Evolutionary conservation across 2,329 filamentous ascomycete genomes (phyloP).

Genomic region (Sclerotinia nivalis): DNA sequence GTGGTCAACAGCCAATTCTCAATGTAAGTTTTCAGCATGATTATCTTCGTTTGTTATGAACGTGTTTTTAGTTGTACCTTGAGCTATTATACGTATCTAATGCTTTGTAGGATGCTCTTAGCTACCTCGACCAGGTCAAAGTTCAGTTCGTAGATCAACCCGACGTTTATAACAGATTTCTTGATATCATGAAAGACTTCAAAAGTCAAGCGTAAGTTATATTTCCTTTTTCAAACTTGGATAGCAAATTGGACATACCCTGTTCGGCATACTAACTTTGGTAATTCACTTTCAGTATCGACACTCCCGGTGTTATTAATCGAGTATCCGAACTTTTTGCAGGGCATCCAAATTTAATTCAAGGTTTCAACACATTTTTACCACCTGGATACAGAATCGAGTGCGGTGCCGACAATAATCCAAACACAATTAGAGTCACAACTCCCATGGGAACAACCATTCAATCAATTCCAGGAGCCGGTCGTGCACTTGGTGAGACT

Average conservation of each 20-base stretch:
- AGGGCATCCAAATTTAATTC: constrained; percentile 90
- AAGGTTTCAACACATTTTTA: constrained; percentile 97
- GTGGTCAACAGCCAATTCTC: constrained; percentile 76
- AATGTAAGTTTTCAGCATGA: constrained; percentile 54
- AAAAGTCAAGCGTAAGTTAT: constrained; percentile 85
- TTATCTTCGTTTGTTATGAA: constrained; percentile 25
- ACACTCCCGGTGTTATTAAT: constrained; percentile 96
- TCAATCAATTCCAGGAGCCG: constrained; percentile 69
- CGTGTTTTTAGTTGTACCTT: neutral
- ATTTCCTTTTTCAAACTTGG: neutral
- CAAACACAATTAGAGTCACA: constrained; percentile 93
- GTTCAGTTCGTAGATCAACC: constrained; percentile 96
- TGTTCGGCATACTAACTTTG: neutral
- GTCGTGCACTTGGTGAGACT: constrained; percentile 45
- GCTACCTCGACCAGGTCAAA: constrained; percentile 97
- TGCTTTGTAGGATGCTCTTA: constrained; percentile 68
- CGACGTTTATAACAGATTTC: constrained; percentile 93
- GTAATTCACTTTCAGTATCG: constrained; percentile 61
- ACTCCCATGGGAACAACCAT: constrained; percentile 98
- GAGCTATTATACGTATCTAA: constrained; percentile 24
- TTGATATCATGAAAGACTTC: constrained; percentile 99
- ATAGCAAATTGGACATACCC: constrained; percentile 30
- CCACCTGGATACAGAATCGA: constrained; percentile 96
- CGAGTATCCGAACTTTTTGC: constrained; percentile 94
- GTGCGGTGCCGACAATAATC: constrained; percentile 89